phyloP scores from a whole-genome alignment of 1,284 basidiomycete genomes.

The Ganoderma leucocontextum region DNA sequence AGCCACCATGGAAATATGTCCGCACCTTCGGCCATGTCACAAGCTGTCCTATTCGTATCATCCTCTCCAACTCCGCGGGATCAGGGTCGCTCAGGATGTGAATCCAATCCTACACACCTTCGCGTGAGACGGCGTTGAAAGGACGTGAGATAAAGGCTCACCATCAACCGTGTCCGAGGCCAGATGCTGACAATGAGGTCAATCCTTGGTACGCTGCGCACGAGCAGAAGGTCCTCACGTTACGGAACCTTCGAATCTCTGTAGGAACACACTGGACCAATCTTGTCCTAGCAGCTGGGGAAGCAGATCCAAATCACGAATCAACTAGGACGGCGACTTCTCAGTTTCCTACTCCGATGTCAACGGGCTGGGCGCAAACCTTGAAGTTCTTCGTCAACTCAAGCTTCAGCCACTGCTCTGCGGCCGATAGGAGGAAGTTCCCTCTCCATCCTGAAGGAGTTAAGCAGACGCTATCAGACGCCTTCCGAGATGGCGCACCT shows the following conservation, averaged over 20 bases:
- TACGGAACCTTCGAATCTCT: slow-evolving; percentile 84
- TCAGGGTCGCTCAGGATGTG: slow-evolving; percentile 87
- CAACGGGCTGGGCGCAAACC: slow-evolving; percentile 40
- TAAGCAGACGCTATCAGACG: neutral
- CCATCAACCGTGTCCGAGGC: slow-evolving; percentile 82
- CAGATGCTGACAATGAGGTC: slow-evolving; percentile 70
- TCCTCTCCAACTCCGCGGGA: slow-evolving; percentile 78
- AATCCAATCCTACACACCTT: slow-evolving; percentile 75
- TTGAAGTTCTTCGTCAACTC: slow-evolving; percentile 97
- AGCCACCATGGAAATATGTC: slow-evolving; percentile 5
- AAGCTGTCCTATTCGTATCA: slow-evolving; percentile 87
- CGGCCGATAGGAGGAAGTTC: slow-evolving; percentile 92
- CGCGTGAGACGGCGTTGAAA: neutral
- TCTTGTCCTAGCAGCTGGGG: slow-evolving; percentile 92
- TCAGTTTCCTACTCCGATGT: slow-evolving; percentile 13
- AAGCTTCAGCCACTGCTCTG: slow-evolving; percentile 93
- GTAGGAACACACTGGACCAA: slow-evolving; percentile 94
- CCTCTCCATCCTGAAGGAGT: slow-evolving; percentile 84
- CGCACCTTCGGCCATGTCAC: slow-evolving; percentile 95
- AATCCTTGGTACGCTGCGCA: slow-evolving; percentile 12
- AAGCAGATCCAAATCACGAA: slow-evolving; percentile 91
- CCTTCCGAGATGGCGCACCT: slow-evolving; percentile 53
- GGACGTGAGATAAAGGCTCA: slow-evolving; percentile 41
- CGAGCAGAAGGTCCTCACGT: slow-evolving; percentile 61
- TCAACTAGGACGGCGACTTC: slow-evolving; percentile 59